phyloP scores from a whole-genome alignment of 768 basidiomycete species.

The Lactarius trivialis region DNA sequence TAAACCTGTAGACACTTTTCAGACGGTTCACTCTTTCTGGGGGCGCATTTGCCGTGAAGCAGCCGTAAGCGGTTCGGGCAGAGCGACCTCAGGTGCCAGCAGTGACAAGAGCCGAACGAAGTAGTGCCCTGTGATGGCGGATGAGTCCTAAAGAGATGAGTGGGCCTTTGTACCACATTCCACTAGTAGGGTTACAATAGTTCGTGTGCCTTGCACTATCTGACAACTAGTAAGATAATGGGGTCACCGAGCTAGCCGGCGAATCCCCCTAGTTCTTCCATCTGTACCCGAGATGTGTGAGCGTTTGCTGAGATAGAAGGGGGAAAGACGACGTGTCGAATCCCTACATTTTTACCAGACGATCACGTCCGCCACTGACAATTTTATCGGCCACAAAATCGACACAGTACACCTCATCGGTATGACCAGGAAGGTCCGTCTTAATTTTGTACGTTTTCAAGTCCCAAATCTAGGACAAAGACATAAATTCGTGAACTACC shows the following conservation, averaged over 20 bases:
- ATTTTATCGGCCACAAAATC: slow-evolving; percentile 99
- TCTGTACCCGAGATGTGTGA: not conserved
- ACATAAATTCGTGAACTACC: not conserved
- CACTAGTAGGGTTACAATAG: not conserved
- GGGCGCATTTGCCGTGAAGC: not conserved
- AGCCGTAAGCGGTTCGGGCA: not conserved
- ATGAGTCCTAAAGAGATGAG: not conserved
- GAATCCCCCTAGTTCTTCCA: slow-evolving; percentile 20
- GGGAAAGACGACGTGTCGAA: not conserved
- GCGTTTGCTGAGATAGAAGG: not conserved
- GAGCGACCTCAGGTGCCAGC: not conserved
- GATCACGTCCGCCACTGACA: slow-evolving; percentile 94
- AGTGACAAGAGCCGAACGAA: not conserved
- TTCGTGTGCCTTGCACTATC: not conserved
- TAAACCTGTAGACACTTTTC: not conserved
- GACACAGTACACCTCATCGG: slow-evolving; percentile 97
- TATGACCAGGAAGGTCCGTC: slow-evolving; percentile 90
- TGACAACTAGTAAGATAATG: not conserved
- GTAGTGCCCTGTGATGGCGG: not conserved
- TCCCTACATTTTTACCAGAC: slow-evolving; percentile 86
- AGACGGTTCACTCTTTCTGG: not conserved
- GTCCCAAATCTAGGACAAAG: slow-evolving; percentile 80
- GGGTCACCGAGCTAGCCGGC: not conserved
- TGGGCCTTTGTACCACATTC: not conserved
- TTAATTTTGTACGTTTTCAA: slow-evolving; percentile 94